phyloP scores from a whole-genome alignment of 2,329 filamentous ascomycete species.

The Penicillium sp. region DNA sequence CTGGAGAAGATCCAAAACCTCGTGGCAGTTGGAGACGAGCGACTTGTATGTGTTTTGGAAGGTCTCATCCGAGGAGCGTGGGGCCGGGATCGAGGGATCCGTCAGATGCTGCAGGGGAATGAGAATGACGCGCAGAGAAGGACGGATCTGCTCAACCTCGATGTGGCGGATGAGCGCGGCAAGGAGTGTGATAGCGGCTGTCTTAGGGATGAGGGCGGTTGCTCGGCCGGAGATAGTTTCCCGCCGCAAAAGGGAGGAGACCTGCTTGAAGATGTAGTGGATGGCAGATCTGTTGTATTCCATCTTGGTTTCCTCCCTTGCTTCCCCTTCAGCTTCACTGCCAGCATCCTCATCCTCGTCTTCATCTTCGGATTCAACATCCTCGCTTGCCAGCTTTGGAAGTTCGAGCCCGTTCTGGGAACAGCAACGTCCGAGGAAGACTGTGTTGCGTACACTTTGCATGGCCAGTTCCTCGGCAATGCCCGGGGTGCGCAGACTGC shows the following conservation, averaged over 20 bases:
- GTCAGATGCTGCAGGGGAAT: constrained; percentile 78
- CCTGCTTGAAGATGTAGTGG: constrained; percentile 73
- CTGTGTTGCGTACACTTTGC: constrained; percentile 75
- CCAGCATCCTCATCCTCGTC: constrained; percentile 49
- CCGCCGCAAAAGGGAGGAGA: constrained; percentile 75
- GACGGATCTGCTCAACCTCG: constrained; percentile 56
- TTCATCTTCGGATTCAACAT: constrained; percentile 38
- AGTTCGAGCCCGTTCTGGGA: constrained; percentile 56
- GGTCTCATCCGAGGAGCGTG: constrained; percentile 67
- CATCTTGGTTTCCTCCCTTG: constrained; percentile 22
- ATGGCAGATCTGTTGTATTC: constrained; percentile 53
- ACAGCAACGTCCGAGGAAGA: constrained; percentile 72
- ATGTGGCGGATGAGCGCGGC: constrained; percentile 67
- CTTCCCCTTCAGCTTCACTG: constrained; percentile 38
- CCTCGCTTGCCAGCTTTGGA: constrained; percentile 43
- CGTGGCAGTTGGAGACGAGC: constrained; percentile 69
- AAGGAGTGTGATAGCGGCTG: constrained; percentile 71
- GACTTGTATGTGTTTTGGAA: constrained; percentile 70
- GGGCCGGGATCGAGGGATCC: constrained; percentile 70
- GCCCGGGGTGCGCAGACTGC: constrained; percentile 61
- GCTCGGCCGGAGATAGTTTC: constrained; percentile 65
- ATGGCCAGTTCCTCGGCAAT: constrained; percentile 73
- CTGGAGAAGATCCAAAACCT: constrained; percentile 79
- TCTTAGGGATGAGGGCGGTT: constrained; percentile 69
- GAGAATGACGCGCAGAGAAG: constrained; percentile 65